These are phyloP conservation scores for Suillus paluster DNA, from an alignment of 768 basidiomycete genomes.

Conservation along the genomic window DNA sequence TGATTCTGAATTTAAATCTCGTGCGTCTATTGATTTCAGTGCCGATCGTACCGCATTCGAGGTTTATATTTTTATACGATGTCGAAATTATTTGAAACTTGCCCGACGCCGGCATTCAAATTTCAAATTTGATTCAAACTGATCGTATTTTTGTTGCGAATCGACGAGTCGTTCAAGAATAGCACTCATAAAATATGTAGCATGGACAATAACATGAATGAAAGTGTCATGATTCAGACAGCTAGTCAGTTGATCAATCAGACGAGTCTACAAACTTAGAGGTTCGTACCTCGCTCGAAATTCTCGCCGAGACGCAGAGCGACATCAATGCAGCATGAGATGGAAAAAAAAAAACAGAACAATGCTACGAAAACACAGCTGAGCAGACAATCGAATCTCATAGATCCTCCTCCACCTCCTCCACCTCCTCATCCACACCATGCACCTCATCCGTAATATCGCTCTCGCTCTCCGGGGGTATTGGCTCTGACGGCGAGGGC, in stretches of 20 bases:
- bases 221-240: not conserved
- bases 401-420: constrained; percentile 17
- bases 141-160: too few relatives aligned
- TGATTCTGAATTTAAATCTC: too few relatives aligned
- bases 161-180: too few relatives aligned
- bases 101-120: too few relatives aligned
- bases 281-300: not conserved
- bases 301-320: not conserved
- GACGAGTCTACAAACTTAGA: too few relatives aligned
- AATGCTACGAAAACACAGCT: constrained; percentile 1
- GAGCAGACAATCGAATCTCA: not conserved
- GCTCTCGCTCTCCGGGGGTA: constrained; percentile 38
- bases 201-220: not conserved
- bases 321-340: not conserved
- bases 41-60: too few relatives aligned
- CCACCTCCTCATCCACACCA: constrained; percentile 24
- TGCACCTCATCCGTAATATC: constrained; percentile 39
- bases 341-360: not conserved
- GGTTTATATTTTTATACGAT: too few relatives aligned
- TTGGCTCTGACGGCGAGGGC: constrained; percentile 35
- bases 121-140: too few relatives aligned
- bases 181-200: too few relatives aligned
- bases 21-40: too few relatives aligned
- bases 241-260: not conserved
- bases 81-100: too few relatives aligned